Conservation (phyloP, 176 grass and related monocot species). For the Pontederia crassipes region DNA sequence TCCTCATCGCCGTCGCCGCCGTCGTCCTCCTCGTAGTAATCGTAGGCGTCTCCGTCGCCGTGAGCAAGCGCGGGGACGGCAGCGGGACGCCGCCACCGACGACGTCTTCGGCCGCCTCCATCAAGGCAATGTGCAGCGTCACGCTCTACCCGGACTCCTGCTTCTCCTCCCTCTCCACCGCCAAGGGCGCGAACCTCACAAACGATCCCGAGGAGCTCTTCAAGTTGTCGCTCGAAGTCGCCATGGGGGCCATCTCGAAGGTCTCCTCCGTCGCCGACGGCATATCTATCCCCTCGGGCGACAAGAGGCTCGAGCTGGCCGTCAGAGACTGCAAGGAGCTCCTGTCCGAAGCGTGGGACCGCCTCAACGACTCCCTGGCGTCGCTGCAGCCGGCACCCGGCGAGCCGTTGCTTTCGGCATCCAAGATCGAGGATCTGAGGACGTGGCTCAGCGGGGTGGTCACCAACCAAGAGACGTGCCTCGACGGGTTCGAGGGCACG, state of each 20-base stretch:
- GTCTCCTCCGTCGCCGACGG: constrained; percentile 5
- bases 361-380: constrained; percentile 19
- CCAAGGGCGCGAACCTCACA: constrained; percentile 12
- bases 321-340: constrained; percentile 25
- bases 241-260: constrained; percentile 18
- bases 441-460: constrained; percentile 74
- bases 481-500: constrained; percentile 66
- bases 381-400: constrained; percentile 6
- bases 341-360: constrained; percentile 10
- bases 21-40: constrained; percentile 5
- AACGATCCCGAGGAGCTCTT: constrained; percentile 26
- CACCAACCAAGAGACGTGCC: constrained; percentile 71
- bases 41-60: background rate
- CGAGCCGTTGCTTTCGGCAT: background rate
- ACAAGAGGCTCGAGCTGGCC: constrained; percentile 25
- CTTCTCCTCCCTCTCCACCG: constrained; percentile 22
- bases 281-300: constrained; percentile 1
- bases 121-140: constrained; percentile 20
- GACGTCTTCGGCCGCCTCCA: constrained; percentile 3
- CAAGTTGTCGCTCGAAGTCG: constrained; percentile 3
- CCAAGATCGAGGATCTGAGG: constrained; percentile 24
- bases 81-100: background rate
- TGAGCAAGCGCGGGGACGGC: background rate
- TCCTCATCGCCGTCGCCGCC: constrained; percentile 1
- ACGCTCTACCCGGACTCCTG: constrained; percentile 25